Evolutionary conservation across 2,329 filamentous ascomycete genomes (phyloP).

Genomic region (Daldinia sp.): DNA sequence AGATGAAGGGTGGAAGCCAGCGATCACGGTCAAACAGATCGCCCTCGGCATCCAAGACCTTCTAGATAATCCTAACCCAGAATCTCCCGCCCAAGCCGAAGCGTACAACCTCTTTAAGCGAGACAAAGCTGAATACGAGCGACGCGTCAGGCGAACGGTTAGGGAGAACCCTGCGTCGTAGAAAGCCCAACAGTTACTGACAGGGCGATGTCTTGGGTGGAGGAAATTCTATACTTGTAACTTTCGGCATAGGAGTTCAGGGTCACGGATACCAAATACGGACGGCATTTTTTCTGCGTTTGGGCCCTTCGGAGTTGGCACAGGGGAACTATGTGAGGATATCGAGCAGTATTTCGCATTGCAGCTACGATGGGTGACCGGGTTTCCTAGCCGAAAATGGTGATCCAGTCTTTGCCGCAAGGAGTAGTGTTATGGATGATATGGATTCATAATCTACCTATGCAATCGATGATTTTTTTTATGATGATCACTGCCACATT

Average conservation of each 20-base stretch:
- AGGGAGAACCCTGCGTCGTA: constrained; percentile 80
- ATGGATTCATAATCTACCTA: constrained; percentile 8
- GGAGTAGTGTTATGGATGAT: background rate
- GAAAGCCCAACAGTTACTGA: background rate
- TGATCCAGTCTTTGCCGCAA: background rate
- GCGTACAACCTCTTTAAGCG: constrained; percentile 98
- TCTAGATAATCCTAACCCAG: constrained; percentile 94
- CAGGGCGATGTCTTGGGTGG: constrained; percentile 1
- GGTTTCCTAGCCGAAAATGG: constrained; percentile 2
- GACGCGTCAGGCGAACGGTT: constrained; percentile 84
- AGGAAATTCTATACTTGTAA: constrained; percentile 11
- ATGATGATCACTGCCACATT: background rate
- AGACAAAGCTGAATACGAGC: constrained; percentile 86
- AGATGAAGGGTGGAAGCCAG: constrained; percentile 97
- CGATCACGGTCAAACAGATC: constrained; percentile 98
- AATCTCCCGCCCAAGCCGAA: constrained; percentile 95
- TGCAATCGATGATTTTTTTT: background rate
- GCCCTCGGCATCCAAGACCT: constrained; percentile 95
- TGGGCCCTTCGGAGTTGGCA: constrained; percentile 35
- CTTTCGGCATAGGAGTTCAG: constrained; percentile 37
- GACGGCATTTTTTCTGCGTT: constrained; percentile 35
- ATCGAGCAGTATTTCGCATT: constrained; percentile 18
- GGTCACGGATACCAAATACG: constrained; percentile 37
- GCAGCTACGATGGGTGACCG: constrained; percentile 6
- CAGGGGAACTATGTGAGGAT: constrained; percentile 18